Percentiles rank a stretch among this genome's conserved stretches.
Conservation (phyloP, 345 rosid genomes). For the Salix viminalis region DNA sequence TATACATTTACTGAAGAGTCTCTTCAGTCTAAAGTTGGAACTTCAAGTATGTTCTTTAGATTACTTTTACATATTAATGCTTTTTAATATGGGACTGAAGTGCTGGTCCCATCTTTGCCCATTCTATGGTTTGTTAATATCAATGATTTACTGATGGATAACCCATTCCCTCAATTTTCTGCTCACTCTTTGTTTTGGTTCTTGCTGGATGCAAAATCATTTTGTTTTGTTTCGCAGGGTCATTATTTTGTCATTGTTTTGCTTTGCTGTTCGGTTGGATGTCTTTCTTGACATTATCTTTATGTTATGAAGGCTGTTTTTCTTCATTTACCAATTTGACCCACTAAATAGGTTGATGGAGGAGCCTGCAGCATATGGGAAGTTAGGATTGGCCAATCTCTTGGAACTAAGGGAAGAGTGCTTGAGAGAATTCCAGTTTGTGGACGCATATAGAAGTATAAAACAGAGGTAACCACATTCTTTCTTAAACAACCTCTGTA, state of each 20-base stretch:
- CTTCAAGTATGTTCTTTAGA: neutral
- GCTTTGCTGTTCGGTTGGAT: neutral
- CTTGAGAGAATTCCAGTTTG: constrained; percentile 92
- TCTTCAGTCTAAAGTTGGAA: neutral
- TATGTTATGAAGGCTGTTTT: neutral
- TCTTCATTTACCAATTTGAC: constrained; percentile 2
- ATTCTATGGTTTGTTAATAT: neutral
- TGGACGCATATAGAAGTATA: constrained; percentile 92
- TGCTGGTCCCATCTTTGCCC: neutral
- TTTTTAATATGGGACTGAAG: neutral
- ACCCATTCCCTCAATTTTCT: neutral
- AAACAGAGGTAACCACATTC: constrained; percentile 64
- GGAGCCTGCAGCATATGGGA: constrained; percentile 98
- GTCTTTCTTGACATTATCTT: neutral
- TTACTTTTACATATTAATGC: neutral
- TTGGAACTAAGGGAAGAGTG: constrained; percentile 98
- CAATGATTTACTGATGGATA: neutral
- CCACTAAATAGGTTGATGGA: constrained; percentile 71
- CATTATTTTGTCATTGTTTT: neutral
- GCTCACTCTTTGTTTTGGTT: neutral
- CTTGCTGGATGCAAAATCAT: neutral
- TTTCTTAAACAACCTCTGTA: neutral
- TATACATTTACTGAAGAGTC: neutral
- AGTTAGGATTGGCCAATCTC: constrained; percentile 93
- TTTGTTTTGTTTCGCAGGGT: neutral